phyloP scores from a whole-genome alignment of 768 basidiomycete species.

The Boletellus sp. region DNA sequence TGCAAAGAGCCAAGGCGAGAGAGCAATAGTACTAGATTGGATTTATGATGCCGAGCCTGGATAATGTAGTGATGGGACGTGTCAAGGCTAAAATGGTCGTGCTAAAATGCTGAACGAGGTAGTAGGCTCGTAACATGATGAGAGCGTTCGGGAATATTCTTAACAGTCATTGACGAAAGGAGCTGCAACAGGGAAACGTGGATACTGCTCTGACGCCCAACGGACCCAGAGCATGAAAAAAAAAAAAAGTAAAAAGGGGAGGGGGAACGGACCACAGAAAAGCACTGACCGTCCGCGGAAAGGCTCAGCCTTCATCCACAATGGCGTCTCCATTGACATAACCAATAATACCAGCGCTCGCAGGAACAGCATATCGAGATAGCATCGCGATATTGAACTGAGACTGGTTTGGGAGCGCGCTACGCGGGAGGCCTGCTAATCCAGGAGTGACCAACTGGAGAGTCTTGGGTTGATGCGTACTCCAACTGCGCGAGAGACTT shows the following conservation, averaged over 20 bases:
- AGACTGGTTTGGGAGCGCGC: conserved; percentile 49
- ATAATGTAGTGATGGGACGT: conserved; percentile 23
- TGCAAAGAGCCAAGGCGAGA: not conserved
- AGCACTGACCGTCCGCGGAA: conserved; percentile 16
- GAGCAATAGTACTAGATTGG: conserved; percentile 23
- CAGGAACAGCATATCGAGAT: conserved; percentile 13
- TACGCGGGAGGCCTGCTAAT: conserved; percentile 42
- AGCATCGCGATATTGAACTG: conserved; percentile 41
- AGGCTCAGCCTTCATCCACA: conserved; percentile 33
- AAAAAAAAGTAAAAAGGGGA: not conserved
- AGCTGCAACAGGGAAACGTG: not conserved
- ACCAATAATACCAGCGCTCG: conserved; percentile 1
- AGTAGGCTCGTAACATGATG: conserved; percentile 6
- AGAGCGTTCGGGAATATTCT: conserved; percentile 11
- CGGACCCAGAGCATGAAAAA: not conserved
- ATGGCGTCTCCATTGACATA: conserved; percentile 14
- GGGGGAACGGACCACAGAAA: not conserved
- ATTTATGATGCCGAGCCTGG: conserved; percentile 24
- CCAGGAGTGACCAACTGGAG: conserved; percentile 35
- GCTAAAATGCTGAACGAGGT: conserved; percentile 19
- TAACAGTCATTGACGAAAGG: conserved; percentile 11
- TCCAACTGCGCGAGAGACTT: conserved; percentile 57
- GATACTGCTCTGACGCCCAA: conserved; percentile 2
- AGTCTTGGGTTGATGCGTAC: conserved; percentile 45
- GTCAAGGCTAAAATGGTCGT: conserved; percentile 8